Conservation (phyloP, 352 stramenopile genomes). For the Lagenidium sp. region DNA sequence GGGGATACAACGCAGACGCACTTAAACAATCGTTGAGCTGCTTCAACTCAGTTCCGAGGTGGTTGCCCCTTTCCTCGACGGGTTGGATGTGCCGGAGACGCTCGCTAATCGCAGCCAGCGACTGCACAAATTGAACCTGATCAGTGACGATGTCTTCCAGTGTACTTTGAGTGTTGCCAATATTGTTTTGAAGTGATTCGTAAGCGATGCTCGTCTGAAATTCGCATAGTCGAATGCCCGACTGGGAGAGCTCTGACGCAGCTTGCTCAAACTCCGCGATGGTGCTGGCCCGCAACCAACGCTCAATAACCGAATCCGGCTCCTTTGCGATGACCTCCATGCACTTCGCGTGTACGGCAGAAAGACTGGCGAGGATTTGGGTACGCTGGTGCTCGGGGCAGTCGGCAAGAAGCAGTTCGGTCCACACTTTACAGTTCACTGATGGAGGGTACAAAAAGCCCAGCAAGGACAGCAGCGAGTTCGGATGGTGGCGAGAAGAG, state of each 20-base stretch:
- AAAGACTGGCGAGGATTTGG: conserved; percentile 34
- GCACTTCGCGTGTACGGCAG: conserved; percentile 20
- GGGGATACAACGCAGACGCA: conserved; percentile 54
- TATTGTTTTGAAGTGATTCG: conserved; percentile 41
- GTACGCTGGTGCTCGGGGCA: conserved; percentile 44
- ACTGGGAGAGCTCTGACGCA: conserved; percentile 29
- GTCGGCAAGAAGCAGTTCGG: conserved; percentile 46
- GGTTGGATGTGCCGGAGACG: conserved; percentile 56
- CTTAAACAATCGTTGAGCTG: conserved; percentile 43
- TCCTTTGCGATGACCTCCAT: conserved; percentile 38
- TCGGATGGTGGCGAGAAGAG: conserved; percentile 36
- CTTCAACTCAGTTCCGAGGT: conserved; percentile 36
- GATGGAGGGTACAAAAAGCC: conserved; percentile 47
- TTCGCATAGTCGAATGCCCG: conserved; percentile 46
- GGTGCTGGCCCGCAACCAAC: conserved; percentile 46
- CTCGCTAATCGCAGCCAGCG: conserved; percentile 59
- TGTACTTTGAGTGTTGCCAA: too few species aligned
- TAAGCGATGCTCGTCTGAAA: conserved; percentile 70
- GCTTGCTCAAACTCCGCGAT: conserved; percentile 41
- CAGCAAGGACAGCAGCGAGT: conserved; percentile 50
- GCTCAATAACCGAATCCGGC: conserved; percentile 36
- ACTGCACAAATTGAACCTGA: conserved; percentile 71
- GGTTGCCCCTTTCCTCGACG: conserved; percentile 33
- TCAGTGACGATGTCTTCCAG: conserved; percentile 44
- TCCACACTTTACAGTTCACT: conserved; percentile 32